Evolutionary conservation across 1,284 basidiomycete genomes (phyloP), one percentile per base, ranked within the genome.

Genomic region (Leccinum insolens): DNA sequence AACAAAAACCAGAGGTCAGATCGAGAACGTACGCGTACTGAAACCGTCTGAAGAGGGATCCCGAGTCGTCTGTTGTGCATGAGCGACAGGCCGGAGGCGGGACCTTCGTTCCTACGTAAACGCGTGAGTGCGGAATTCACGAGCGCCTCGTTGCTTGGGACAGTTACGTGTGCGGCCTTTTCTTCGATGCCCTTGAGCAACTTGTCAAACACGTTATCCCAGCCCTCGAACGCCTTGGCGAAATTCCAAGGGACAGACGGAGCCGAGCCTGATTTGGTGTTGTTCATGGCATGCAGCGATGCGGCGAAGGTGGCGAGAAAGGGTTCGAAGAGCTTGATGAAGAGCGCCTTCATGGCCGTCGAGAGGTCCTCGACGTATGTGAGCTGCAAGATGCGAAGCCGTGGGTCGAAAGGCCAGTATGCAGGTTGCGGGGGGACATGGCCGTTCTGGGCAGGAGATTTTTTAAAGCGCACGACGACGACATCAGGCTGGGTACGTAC

Each of bases 361-460:
- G 98, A 85, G 7, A 99, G 89, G 61, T 95, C 91, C 0, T 97
- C 95, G 67, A 99, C 92, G 78, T 99, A 99, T 9, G 95, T 91
- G 28, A 99, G 86, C 71, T 98, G 96, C 15, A 99, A 85, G 69
- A 99, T 96, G 60, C 28, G 25, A 37, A 37, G 34, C 34, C 34
- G 34, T 37, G 34, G 34, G 34, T 37, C 34, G 34, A 37, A 37
- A 37, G 34, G 34, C 34, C 34, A 3, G 34, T 37, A 37, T 37
- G 34, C 34, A 37, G 34, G 34, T 37, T 3, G 34, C 11, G 34
- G 34, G 34, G 34, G 34, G 34, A 37, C 34, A 37, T 11, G 34
- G 34, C 4, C 34, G 34, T 37, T 37, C 34, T 37, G 34, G 25
- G 25, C 25, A 25, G 34, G 34, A 37, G 34, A 37, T 37, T 37